Evolutionary conservation across 176 grass and related monocot genomes (phyloP).

Genomic region (Carex cristatella): DNA sequence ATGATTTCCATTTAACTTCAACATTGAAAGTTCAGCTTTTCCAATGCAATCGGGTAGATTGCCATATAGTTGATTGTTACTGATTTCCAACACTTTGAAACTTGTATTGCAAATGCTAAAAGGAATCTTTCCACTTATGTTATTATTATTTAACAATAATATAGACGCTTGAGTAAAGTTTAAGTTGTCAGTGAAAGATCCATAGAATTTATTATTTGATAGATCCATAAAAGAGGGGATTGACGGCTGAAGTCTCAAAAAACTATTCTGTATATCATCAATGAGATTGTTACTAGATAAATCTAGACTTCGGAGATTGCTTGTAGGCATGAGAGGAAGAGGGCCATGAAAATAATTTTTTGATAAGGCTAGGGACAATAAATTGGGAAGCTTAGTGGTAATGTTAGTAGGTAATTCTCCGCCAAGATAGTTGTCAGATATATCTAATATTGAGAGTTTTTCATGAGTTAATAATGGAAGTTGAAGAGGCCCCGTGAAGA

Average conservation of each 20-base stretch:
- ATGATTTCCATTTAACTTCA: not conserved
- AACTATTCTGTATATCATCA: conserved; percentile 14
- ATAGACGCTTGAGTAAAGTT: too few species aligned
- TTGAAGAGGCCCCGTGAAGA: conserved; percentile 3
- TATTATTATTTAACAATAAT: too few species aligned
- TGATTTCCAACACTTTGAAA: not conserved
- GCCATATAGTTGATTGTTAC: not conserved
- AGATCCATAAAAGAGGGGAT: not conserved
- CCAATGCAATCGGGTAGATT: not conserved
- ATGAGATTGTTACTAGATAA: conserved; percentile 8
- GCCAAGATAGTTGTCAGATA: conserved; percentile 10
- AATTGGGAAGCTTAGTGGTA: conserved; percentile 13
- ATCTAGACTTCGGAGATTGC: not conserved
- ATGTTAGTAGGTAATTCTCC: conserved; percentile 22
- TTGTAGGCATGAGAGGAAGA: not conserved
- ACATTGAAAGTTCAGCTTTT: not conserved
- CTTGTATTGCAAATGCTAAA: not conserved
- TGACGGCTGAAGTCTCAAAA: not conserved
- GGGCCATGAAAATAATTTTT: not conserved
- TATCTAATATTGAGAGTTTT: not conserved
- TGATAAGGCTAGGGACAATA: not conserved
- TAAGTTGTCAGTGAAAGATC: not conserved
- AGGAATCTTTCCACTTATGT: not conserved
- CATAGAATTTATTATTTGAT: too few species aligned
- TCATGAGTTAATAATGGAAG: not conserved